Percentiles rank a stretch among this genome's conserved stretches.
Evolutionary conservation across 352 stramenopile genomes (phyloP).

Genomic region (Pythium dissotocum): DNA sequence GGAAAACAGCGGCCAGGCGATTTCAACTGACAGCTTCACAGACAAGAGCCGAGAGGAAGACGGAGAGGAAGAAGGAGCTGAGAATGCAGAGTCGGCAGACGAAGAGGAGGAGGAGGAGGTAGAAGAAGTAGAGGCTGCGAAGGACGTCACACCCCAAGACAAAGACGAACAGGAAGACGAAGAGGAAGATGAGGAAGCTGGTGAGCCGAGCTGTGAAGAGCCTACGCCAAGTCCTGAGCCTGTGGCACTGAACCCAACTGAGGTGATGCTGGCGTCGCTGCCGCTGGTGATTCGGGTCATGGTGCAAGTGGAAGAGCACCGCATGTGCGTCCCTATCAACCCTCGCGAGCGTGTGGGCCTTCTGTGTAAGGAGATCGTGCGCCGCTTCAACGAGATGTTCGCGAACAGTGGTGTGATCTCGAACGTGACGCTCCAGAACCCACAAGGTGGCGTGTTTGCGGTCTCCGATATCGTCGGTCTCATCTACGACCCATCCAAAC

Average conservation of each 20-base stretch:
- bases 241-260: background rate
- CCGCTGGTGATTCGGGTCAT: constrained; percentile 50
- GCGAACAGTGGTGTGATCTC: constrained; percentile 30
- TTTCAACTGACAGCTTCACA: background rate
- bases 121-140: background rate
- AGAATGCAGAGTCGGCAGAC: background rate
- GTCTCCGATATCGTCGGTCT: constrained; percentile 49
- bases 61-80: background rate
- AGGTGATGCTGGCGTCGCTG: constrained; percentile 30
- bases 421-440: constrained; percentile 54
- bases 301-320: constrained; percentile 54
- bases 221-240: background rate
- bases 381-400: constrained; percentile 66
- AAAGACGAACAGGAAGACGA: constrained; percentile 8
- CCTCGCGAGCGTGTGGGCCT: constrained; percentile 43
- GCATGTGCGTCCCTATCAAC: constrained; percentile 57
- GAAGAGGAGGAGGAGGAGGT: background rate
- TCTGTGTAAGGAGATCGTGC: constrained; percentile 55
- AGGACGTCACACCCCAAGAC: background rate
- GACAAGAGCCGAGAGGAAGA: background rate
- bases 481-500: constrained; percentile 23
- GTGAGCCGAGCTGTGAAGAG: background rate
- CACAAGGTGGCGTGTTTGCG: constrained; percentile 52
- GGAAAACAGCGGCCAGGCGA: background rate
- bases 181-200: background rate